Conservation (phyloP, 306 rosid species). For the Canavalia ensiformis region DNA sequence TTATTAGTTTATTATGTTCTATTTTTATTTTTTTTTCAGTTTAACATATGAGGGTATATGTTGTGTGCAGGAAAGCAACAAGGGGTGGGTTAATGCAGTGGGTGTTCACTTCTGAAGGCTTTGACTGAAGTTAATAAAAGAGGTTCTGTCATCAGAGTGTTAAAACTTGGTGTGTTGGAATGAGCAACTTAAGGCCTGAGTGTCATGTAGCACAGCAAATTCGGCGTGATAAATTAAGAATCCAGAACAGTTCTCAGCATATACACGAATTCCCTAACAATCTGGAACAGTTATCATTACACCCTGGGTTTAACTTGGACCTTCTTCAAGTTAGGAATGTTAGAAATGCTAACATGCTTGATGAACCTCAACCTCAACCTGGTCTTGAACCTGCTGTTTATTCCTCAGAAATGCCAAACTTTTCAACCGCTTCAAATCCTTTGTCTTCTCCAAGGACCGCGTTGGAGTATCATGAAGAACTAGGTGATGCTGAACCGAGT, state of each 20-base stretch:
- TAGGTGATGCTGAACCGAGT: constrained; percentile 43
- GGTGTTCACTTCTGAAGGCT: neutral
- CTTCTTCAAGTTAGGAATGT: constrained; percentile 65
- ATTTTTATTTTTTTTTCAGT: neutral
- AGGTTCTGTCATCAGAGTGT: neutral
- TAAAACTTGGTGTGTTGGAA: constrained; percentile 56
- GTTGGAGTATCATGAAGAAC: constrained; percentile 45
- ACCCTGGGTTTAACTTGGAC: constrained; percentile 55
- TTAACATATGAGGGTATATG: neutral
- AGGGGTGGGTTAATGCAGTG: neutral
- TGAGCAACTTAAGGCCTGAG: constrained; percentile 69
- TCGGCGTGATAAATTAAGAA: constrained; percentile 86
- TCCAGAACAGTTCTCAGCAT: constrained; percentile 53
- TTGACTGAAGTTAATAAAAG: neutral
- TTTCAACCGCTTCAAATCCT: constrained; percentile 49
- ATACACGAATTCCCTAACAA: constrained; percentile 51
- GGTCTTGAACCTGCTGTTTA: constrained; percentile 44
- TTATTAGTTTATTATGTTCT: neutral
- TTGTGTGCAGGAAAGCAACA: constrained; percentile 18
- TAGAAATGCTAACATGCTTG: constrained; percentile 65
- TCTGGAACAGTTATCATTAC: constrained; percentile 47
- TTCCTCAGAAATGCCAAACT: constrained; percentile 61
- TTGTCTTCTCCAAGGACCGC: constrained; percentile 39
- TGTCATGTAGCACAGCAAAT: constrained; percentile 89
- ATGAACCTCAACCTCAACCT: constrained; percentile 53